Percentiles rank a stretch among this genome's conserved stretches.
Evolutionary conservation across 1,284 basidiomycete species (phyloP).

Genomic region (Kalmanozyma brasiliensis): DNA sequence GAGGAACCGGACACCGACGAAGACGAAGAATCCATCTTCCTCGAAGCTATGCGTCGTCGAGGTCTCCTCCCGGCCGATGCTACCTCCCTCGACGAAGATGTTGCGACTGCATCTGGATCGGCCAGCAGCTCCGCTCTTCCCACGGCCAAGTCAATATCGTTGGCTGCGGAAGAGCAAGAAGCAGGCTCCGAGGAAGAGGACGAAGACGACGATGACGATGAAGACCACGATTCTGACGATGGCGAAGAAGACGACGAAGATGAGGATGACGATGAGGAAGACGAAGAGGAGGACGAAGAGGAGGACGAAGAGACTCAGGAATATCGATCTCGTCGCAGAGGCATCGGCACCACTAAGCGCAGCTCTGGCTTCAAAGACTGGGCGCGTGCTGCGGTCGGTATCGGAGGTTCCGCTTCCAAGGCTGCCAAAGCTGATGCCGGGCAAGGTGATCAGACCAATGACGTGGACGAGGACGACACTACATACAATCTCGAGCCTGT

Average conservation of each 20-base stretch:
- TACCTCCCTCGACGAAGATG: slow-evolving; percentile 1
- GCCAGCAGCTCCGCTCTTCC: slow-evolving; percentile 4
- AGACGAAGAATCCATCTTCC: slow-evolving; percentile 58
- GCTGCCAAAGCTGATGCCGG: slow-evolving; percentile 11
- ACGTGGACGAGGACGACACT: slow-evolving; percentile 32
- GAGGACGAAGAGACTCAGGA: slow-evolving; percentile 26
- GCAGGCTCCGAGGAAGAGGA: slow-evolving; percentile 3
- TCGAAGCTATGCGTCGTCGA: slow-evolving; percentile 61
- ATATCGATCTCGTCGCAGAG: slow-evolving; percentile 41
- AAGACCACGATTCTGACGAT: slow-evolving; percentile 9
- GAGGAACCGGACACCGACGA: slow-evolving; percentile 56
- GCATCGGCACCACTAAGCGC: slow-evolving; percentile 48
- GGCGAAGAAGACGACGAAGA: slow-evolving; percentile 26
- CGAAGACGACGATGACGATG: slow-evolving; percentile 20
- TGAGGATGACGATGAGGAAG: slow-evolving; percentile 17
- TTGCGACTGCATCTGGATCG: slow-evolving; percentile 11
- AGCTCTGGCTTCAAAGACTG: slow-evolving; percentile 65
- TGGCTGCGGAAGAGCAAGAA: slow-evolving; percentile 1
- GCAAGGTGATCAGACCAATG: slow-evolving; percentile 13
- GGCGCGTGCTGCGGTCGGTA: slow-evolving; percentile 60
- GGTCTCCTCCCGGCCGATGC: slow-evolving; percentile 32
- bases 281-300: slow-evolving; percentile 31
- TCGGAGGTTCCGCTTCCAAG: slow-evolving; percentile 31
- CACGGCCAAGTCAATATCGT: slow-evolving; percentile 4
- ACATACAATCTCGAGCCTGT: slow-evolving; percentile 60